Evolutionary conservation across 352 stramenopile genomes (phyloP), one percentile per base, ranked within the genome.

Genomic region (Blastocystis hominis): DNA sequence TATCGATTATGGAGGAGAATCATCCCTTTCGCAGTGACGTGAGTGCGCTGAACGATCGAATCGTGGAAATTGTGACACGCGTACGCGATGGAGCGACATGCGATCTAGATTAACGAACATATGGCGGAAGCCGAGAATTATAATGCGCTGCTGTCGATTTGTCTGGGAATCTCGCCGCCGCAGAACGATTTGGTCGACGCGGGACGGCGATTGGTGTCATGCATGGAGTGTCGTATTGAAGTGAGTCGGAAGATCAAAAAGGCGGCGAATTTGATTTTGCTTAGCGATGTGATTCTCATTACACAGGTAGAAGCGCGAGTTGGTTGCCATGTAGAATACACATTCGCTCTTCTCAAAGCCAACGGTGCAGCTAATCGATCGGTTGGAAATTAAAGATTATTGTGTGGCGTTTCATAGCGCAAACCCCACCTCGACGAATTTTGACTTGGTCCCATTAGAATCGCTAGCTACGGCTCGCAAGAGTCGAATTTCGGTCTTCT

Each of bases 1-100:
- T 84, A 34, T 66, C 50, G 20, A 84, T 68, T 7, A 84, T 84
- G 72, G 72, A 84, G 72, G 20, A 47, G 13, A 84, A 84, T 46
- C 72, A 84, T 44, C 72, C 72, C 1, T 84, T 84, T 40, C 54
- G 72, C 10, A 47, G 44, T 15, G 72, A 84, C 36, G 34, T 84
- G 20, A 53, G 30, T 13, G 6, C 68, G n/a, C 20, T 84, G 1
- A 84, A 84, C 55, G 46, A 24, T 2, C 66, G 68, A 30, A 50
- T 84, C 20, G 72, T 69, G 3, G 54, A 15, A 1, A 84, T 84
- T 46, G 72, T 84, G 6, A 84, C 55, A 0, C 15, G 10, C 7
- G 62, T 72, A 42, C 15, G 38, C 10, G 62, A 9, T 47, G 36
- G 17, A 17, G 20, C 1, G 9, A n/a, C 5, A 6, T 72, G 30